Evolutionary conservation across 495 filamentous ascomycete species (phyloP), one percentile per base, ranked within the genome.

Genomic region (Podospora australis): DNA sequence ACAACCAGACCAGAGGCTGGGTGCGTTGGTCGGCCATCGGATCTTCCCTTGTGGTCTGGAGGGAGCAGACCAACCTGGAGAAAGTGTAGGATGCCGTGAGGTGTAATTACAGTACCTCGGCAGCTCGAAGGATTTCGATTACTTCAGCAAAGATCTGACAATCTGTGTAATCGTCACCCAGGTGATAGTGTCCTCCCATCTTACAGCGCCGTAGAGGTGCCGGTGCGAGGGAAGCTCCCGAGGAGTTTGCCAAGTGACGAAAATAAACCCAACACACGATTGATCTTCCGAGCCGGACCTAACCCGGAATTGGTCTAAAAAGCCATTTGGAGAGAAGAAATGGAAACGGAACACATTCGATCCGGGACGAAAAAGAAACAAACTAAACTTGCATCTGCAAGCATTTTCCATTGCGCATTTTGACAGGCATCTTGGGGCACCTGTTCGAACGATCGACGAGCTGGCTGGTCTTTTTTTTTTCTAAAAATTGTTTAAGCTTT

Each of bases 131-230:
- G 32, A 36, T n/a, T n/a, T n/a, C n/a, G n/a, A n/a, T n/a, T n/a
- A n/a, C n/a, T n/a, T n/a, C n/a, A n/a, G n/a, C n/a, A n/a, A n/a
- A n/a, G n/a, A n/a, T n/a, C n/a, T n/a, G n/a, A n/a, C n/a, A 36
- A 36, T 36, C 32, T 36, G 32, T n/a, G n/a, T n/a, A n/a, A n/a
- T n/a, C n/a, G n/a, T 36, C 32, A 36, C n/a, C 32, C 11, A 36
- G 32, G 32, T 36, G n/a, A 36, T 17, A 36, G n/a, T 16, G 32
- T 16, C 19, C 32, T 36, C 6, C 30, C 30, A 35, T n/a, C 13
- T 35, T 35, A 16, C n/a, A 36, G n/a, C 32, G 32, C 32, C 32
- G 32, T 36, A n/a, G n/a, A 36, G n/a, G 32, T 36, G 32, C 32
- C 19, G 11, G 11, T 34, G 30, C 16, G 30, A 34, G 30, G 30